Percentiles rank a stretch among this genome's conserved stretches.
These are phyloP conservation scores for apple (Malus domestica) DNA, from an alignment of 306 rosid genomes.

Conservation along the genomic window ASM211411v1 NC_041800.1:7297001-7297500, in stretches of 20 bases:
- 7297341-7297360: not conserved
- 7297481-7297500: too few species aligned
- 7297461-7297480: not conserved
- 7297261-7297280: not conserved
- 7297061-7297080: slow-evolving; percentile 8
- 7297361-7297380: not conserved
- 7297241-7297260: slow-evolving; percentile 25
- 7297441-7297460: not conserved
- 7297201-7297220: slow-evolving; percentile 41
- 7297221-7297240: slow-evolving; percentile 38
- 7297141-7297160: slow-evolving; percentile 25
- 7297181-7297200: slow-evolving; percentile 28
- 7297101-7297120: slow-evolving; percentile 11
- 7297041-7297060: not conserved
- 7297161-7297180: slow-evolving; percentile 29
- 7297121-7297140: slow-evolving; percentile 19
- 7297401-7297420: not conserved
- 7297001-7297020: not conserved
- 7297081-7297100: slow-evolving; percentile 9
- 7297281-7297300: not conserved
- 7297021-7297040: slow-evolving; percentile 12
- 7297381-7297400: not conserved
- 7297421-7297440: not conserved
- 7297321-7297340: not conserved
- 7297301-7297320: not conserved